Percentiles rank a stretch among this genome's conserved stretches.
Evolutionary conservation across 2,329 filamentous ascomycete genomes (phyloP).

Genomic region (Aotearoamyces nothofagi): DNA sequence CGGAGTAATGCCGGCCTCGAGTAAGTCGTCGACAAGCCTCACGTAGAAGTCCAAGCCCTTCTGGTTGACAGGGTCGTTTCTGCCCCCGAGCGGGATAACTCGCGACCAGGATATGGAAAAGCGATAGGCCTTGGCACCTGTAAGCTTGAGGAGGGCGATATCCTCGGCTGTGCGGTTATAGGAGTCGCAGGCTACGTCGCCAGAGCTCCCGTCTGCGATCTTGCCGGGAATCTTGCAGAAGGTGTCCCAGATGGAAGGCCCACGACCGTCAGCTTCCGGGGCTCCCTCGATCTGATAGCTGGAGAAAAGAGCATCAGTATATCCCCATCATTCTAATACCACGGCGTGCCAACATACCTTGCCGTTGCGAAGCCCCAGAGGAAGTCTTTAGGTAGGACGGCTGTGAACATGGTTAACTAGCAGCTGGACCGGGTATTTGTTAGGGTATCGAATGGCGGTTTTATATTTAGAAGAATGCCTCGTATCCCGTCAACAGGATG

Average conservation of each 20-base stretch:
- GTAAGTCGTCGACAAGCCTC: conserved; percentile 63
- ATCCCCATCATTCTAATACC: neutral
- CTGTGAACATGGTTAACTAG: conserved; percentile 32
- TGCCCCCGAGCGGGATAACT: conserved; percentile 73
- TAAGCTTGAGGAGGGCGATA: conserved; percentile 59
- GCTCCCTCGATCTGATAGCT: conserved; percentile 85
- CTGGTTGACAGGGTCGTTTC: conserved; percentile 68
- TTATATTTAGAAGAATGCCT: too few relatives aligned
- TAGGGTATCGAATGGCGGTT: too few relatives aligned
- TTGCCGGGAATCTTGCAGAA: conserved; percentile 72
- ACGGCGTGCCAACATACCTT: conserved; percentile 32
- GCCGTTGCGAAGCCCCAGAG: conserved; percentile 71
- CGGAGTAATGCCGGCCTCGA: conserved; percentile 61
- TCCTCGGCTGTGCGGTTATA: conserved; percentile 70
- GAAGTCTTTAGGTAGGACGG: conserved; percentile 49
- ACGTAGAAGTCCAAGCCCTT: conserved; percentile 65
- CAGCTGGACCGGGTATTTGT: too few relatives aligned
- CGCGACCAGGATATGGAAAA: conserved; percentile 79
- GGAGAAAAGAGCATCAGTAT: too few relatives aligned
- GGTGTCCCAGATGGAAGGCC: conserved; percentile 78
- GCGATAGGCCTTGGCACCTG: conserved; percentile 62
- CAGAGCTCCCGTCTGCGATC: conserved; percentile 63
- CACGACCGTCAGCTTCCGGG: conserved; percentile 59
- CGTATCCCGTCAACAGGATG: too few relatives aligned
- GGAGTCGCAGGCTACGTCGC: conserved; percentile 70